Evolutionary conservation across 148 eudicot genomes (phyloP).

Genomic region (Suaeda aralocaspica): DNA sequence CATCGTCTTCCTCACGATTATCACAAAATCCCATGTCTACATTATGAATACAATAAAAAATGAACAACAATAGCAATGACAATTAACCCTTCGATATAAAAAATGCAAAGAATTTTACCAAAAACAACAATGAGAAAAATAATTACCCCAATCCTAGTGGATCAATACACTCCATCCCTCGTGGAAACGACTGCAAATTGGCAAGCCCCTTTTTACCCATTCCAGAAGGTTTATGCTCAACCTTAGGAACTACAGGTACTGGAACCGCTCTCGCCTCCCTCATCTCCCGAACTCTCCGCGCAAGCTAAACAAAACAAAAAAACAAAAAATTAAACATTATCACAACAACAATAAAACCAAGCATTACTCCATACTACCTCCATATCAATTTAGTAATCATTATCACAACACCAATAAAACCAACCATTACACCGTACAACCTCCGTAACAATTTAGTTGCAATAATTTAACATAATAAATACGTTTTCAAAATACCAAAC

Average conservation of each 20-base stretch:
- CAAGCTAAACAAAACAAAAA: slow-evolving; percentile 73
- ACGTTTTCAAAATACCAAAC: no score
- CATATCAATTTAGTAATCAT: no score
- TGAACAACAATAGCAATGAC: background rate
- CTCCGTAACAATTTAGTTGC: no score
- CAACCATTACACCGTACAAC: no score
- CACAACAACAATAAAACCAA: no score
- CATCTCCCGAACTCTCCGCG: slow-evolving; percentile 97
- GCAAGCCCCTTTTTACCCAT: slow-evolving; percentile 54
- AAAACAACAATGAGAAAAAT: slow-evolving; percentile 14
- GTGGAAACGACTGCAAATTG: slow-evolving; percentile 80
- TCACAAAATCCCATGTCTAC: background rate
- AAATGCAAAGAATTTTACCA: no score
- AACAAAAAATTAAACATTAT: background rate
- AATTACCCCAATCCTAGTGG: slow-evolving; percentile 93
- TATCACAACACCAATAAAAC: no score
- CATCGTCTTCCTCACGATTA: no score
- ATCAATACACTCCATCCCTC: slow-evolving; percentile 95
- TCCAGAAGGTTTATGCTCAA: slow-evolving; percentile 60
- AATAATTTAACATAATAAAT: no score
- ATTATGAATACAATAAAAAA: background rate
- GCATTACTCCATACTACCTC: no score
- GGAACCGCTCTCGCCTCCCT: slow-evolving; percentile 78
- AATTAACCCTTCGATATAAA: no score
- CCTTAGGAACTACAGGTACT: slow-evolving; percentile 56